Conservation (phyloP, 2,329 filamentous ascomycete species). For the Beauveria caledonica region DNA sequence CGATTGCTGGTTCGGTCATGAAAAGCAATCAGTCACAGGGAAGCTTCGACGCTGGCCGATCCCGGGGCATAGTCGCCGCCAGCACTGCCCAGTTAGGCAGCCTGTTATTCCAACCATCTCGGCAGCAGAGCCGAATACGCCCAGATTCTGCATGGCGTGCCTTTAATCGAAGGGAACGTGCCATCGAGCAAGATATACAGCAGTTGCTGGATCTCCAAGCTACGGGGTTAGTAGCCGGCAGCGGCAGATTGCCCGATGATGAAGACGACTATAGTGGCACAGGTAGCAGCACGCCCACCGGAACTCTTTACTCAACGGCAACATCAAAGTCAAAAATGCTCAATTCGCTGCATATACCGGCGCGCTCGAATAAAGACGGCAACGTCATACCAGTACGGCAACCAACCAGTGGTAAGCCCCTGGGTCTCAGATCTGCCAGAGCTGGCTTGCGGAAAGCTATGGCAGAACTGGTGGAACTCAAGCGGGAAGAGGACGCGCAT, state of each 20-base stretch:
- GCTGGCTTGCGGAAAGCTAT: conserved; percentile 57
- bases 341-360: conserved; percentile 34
- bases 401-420: conserved; percentile 38
- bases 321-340: conserved; percentile 32
- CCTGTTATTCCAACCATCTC: conserved; percentile 30
- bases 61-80: conserved; percentile 15
- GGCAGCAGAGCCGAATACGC: conserved; percentile 19
- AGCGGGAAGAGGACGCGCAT: conserved; percentile 57
- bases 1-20: conserved; percentile 37
- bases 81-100: conserved; percentile 21
- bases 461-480: conserved; percentile 54
- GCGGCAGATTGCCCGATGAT: conserved; percentile 19
- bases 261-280: conserved; percentile 29
- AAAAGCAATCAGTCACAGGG: conserved; percentile 17
- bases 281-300: conserved; percentile 34
- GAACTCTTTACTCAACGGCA: conserved; percentile 30
- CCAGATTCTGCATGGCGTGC: conserved; percentile 40
- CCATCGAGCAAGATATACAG: conserved; percentile 40
- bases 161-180: conserved; percentile 37
- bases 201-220: conserved; percentile 41
- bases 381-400: conserved; percentile 55
- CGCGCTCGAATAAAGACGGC: conserved; percentile 31
- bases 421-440: conserved; percentile 55
- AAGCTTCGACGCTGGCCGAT: conserved; percentile 15
- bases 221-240: conserved; percentile 32